Base-by-base conservation (phyloP, 2,329 filamentous ascomycete genomes). In the Sclerotinia nivalis region DNA sequence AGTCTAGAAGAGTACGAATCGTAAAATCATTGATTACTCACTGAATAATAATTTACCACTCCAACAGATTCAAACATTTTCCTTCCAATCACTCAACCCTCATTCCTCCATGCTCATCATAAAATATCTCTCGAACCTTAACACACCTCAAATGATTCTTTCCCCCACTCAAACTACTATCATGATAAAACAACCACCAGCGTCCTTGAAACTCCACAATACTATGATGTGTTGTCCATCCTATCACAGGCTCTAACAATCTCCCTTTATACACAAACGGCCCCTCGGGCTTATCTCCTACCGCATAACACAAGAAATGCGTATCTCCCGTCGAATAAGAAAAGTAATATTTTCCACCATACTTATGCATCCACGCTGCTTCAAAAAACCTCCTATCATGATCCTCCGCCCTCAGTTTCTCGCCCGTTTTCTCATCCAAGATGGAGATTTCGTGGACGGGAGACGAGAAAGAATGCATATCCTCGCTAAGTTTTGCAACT, bases 221-320 rank as follows among this genome's bases (percentile, higher is more conserved):
- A 4, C 88, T 91, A 79, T 93, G 91, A 80, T 93, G 91, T 68
- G 91, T 94, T 56, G 91, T 93, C 91, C 91, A 94, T 1, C 91
- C 91, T 37, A 91, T 79, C 7, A 94, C 91, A 0, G 91, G 91
- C 82, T 93, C 90, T 62, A 94, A 79, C 68, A 94, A 90, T 60
- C 87, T 82, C 0, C 91, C 91, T 0, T 83, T 85, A 72, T 93
- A 93, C 1, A 87, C 91, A 75, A 93, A 93, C 0, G 91, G 91
- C 0, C 91, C 91, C 15, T 87, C 80, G 0, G 91, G 91, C 70
- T 80, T 88, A 7, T 86, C 82, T 0, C 89, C 86, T 2, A 85
- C 87, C 1, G 89, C 91, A 77, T 92, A 93, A 73, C 84, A 89
- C 45, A 94, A 82, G 79, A 84, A 92, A 79, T 93, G 91, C 45